Evolutionary conservation across 768 basidiomycete species (phyloP).

Genomic region (Russula olivacea): DNA sequence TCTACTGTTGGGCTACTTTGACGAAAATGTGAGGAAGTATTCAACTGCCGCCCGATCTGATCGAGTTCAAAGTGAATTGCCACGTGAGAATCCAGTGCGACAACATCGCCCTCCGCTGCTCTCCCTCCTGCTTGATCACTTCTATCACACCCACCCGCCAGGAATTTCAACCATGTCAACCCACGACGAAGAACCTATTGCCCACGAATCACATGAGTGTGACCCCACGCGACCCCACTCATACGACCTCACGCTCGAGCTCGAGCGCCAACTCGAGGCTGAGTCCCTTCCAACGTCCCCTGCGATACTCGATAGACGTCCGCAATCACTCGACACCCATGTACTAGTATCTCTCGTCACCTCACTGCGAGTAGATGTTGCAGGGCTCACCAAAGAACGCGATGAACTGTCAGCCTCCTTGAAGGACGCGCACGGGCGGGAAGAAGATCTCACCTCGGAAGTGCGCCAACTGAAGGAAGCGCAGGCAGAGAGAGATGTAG

Average conservation of each 20-base stretch:
- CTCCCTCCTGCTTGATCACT: background rate
- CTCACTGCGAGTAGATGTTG: slow-evolving; percentile 60
- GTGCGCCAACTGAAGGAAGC: slow-evolving; percentile 61
- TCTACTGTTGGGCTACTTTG: slow-evolving; percentile 10
- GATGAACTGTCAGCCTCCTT: slow-evolving; percentile 57
- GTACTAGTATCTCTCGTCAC: slow-evolving; percentile 72
- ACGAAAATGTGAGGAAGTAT: no score
- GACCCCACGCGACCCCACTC: slow-evolving; percentile 39
- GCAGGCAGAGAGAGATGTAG: slow-evolving; percentile 35
- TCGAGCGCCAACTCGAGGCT: slow-evolving; percentile 67
- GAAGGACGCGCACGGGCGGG: slow-evolving; percentile 44
- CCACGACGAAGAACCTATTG: slow-evolving; percentile 25
- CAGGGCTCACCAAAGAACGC: slow-evolving; percentile 62
- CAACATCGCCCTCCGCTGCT: no score
- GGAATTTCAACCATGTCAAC: slow-evolving; percentile 31
- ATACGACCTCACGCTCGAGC: slow-evolving; percentile 65
- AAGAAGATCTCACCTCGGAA: slow-evolving; percentile 58
- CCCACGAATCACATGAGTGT: slow-evolving; percentile 22
- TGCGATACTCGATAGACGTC: slow-evolving; percentile 30
- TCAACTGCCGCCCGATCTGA: background rate
- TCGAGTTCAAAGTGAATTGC: background rate
- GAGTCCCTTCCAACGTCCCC: slow-evolving; percentile 53
- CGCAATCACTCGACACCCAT: slow-evolving; percentile 61
- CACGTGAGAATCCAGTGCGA: slow-evolving; percentile 9
- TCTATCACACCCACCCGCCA: slow-evolving; percentile 3